These are phyloP conservation scores for Vigna radiata DNA, from an alignment of 306 rosid genomes.

Conservation along the genomic window DNA sequence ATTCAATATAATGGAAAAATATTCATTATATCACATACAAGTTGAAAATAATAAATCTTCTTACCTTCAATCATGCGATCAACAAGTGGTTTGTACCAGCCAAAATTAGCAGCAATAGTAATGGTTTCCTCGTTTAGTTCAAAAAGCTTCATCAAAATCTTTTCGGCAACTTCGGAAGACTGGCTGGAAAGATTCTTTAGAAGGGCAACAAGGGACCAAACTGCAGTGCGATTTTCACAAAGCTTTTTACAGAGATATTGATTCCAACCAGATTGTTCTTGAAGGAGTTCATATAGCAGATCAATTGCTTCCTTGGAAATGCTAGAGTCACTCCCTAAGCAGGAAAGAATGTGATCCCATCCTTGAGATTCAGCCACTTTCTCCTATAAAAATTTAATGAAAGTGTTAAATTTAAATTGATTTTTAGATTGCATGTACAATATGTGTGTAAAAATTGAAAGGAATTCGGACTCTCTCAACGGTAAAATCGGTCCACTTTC, in stretches of 20 bases:
- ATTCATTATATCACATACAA: constrained; percentile 19
- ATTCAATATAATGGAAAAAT: neutral
- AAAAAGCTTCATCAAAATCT: constrained; percentile 67
- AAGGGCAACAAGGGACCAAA: constrained; percentile 64
- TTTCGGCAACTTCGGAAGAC: constrained; percentile 71
- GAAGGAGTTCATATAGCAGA: constrained; percentile 70
- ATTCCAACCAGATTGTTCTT: constrained; percentile 74
- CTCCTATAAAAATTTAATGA: constrained; percentile 53
- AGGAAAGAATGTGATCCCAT: constrained; percentile 68
- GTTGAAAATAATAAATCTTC: constrained; percentile 37
- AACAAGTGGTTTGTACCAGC: constrained; percentile 81
- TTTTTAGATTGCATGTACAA: neutral
- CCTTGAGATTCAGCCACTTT: constrained; percentile 63
- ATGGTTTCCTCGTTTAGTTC: constrained; percentile 66
- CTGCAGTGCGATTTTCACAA: constrained; percentile 59
- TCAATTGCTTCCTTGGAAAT: constrained; percentile 70
- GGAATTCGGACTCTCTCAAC: constrained; percentile 1
- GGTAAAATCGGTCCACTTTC: constrained; percentile 20
- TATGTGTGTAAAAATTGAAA: neutral
- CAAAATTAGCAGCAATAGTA: constrained; percentile 64
- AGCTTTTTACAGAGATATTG: constrained; percentile 65
- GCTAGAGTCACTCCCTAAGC: constrained; percentile 64
- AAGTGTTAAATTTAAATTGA: constrained; percentile 28
- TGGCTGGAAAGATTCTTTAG: constrained; percentile 52
- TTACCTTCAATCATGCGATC: constrained; percentile 68